Evolutionary conservation across 352 stramenopile genomes (phyloP), one percentile per base, ranked within the genome.

Genomic region (Thraustotheca clavata): DNA sequence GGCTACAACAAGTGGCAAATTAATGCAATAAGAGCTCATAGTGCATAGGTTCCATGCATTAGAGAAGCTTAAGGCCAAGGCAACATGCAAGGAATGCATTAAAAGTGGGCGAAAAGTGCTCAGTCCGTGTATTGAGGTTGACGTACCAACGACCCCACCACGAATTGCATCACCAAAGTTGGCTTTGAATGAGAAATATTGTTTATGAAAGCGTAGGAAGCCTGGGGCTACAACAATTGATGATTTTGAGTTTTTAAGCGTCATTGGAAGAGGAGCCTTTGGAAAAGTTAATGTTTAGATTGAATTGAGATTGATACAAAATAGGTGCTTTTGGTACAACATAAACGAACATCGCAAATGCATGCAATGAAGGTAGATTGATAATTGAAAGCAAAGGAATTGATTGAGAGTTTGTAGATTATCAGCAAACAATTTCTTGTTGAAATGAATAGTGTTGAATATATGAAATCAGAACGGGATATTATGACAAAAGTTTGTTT

Each of bases 341-440:
- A 91, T 59, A 65, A 57, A 47, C 72, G 69, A 39, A 82, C 76
- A 0, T 72, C 68, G 54, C 76, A 78, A 62, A 73, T 93, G 29
- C 81, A 89, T 47, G 81, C 83, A 20, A 93, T 93, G 83, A 93
- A 93, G 76, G 80, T 87, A 59, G 32, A 48, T 12, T 9, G 6
- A 29, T 34, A n/a, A 5, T 27, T 39, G 8, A 32, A 11, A 24
- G 4, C 22, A 12, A 35, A 33, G 38, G 33, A 40, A 22, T 60
- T 31, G 18, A 8, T 22, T 40, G 49, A 29, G 4, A 7, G 20
- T 26, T 18, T 16, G 7, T 12, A 54, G 26, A 31, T 34, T 61
- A 89, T 91, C 55, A 89, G 83, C 68, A 93, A 93, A 52, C 70
- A 80, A 41, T 87, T 90, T 26, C 59, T 93, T 32, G 86, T 91